Base-by-base conservation (phyloP, 495 filamentous ascomycete species). In the Daldinia decipiens region DNA sequence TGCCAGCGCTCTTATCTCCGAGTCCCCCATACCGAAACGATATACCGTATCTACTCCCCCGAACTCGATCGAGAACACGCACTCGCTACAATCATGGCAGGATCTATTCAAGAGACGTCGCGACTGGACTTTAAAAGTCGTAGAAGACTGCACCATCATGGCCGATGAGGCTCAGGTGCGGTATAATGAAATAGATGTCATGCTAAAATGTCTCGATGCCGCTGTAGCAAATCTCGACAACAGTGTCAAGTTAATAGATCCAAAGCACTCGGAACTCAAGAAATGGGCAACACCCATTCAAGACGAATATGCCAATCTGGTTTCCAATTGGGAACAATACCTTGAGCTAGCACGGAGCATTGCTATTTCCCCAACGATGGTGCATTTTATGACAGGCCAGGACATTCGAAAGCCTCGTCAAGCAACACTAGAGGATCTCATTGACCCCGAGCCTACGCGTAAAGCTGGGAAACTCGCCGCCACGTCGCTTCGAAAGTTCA, bases 151-250 rank as follows among this genome's bases (percentile, higher is more conserved):
- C 70, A 78, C 79, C 21, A 77, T 79, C 4, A 88, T 91, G 78
- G 87, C 90, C 34, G 80, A 83, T 54, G 76, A 76, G 11, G 72
- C 82, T 3, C 73, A 78, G 60, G 76, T 78, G 21, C 81, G 86
- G 19, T 86, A 91, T 68, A 80, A 82, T 59, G 91, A 93, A 72
- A 90, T 89, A 57, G 84, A 88, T 32, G 85, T 92, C 45, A 92
- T 97, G 71, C 82, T 90, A 51, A 86, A 88, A 57, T 91, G 90
- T 53, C 84, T 92, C 15, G 87, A 89, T 54, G 91, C 94, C 32
- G 93, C 93, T 27, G 86, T 95, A 17, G 87, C 88, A 59, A 98
- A 96, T 69, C 87, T 96, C 50, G 86, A 94, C 71, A 88, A 88
- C 5, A 93, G 93, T 73, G 84, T 95, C 59, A 90, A 87, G 31